Evolutionary conservation across 2,329 filamentous ascomycete species (phyloP), one percentile per base, ranked within the genome.

Genomic region (Fusarium sp.): DNA sequence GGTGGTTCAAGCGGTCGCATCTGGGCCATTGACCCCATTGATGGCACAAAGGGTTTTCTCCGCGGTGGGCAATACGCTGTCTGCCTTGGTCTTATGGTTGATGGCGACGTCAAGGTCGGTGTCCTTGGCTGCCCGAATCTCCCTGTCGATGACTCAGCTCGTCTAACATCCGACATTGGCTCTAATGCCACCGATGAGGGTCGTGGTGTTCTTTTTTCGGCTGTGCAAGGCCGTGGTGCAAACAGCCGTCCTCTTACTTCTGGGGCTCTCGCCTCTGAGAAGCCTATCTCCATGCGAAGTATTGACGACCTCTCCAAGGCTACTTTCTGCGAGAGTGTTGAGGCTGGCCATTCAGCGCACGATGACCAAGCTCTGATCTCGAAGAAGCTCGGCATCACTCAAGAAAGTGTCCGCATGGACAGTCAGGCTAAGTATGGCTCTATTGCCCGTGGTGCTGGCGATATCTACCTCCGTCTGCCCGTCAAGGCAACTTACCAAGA

Each of bases 391-490:
- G 94, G 94, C 59, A 97, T 99, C 81, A 95, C 92, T 26, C 90
- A 90, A 76, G 90, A 92, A n/a, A 94, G 92, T 74, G 95, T 99
- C 66, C 90, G 95, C 72, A 96, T 99, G 92, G 96, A 99, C 84
- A 97, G 93, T 56, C 96, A 99, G 83, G 95, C 96, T 76, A 99
- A 99, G 83, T 99, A 99, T 83, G 95, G 92, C 69, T 96, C 93
- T 38, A 97, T 99, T 79, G 96, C 96, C 38, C 88, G 96, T 70
- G 96, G 96, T 48, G 94, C 95, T 8, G 96, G 95, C 53, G 96
- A 99, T 79, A 91, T 99, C 73, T 99, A 99, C 83, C 88, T 99
- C 63, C 89, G 97, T 58, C 84, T 99, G 64, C 96, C 96, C 6
- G 92, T 93, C 66, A 92, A 89, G 80, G 92, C 91, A 75, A 91